A percentile compares a stretch with the other conserved stretches of the same genome.
phyloP scores from a whole-genome alignment of 140 eudicot genomes.

The Bidens hawaiensis region DNA sequence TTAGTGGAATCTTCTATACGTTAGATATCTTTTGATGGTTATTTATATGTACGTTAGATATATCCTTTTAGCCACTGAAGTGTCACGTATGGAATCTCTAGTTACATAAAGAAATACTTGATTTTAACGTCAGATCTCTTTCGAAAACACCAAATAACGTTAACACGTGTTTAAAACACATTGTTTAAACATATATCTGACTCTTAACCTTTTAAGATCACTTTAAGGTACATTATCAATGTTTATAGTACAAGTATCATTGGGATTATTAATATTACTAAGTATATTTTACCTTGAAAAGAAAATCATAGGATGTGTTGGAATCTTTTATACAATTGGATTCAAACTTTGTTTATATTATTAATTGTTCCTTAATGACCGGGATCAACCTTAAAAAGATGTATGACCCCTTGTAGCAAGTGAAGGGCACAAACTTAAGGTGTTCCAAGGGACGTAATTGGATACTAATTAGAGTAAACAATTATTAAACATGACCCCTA shows the following conservation, averaged over 20 bases:
- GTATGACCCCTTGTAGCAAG: conserved; percentile 29
- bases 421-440: conserved; percentile 42
- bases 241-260: background rate
- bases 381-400: conserved; percentile 36
- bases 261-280: background rate
- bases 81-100: conserved; percentile 17
- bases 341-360: background rate
- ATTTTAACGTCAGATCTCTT: conserved; percentile 8
- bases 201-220: background rate
- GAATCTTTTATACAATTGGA: background rate
- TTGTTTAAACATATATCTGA: no score
- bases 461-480: conserved; percentile 13
- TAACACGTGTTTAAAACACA: no score
- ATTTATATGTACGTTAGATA: conserved; percentile 5
- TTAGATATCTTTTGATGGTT: background rate
- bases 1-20: conserved; percentile 5
- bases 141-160: background rate
- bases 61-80: conserved; percentile 22
- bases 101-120: background rate
- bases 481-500: conserved; percentile 15
- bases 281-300: background rate
- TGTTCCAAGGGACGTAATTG: conserved; percentile 34
- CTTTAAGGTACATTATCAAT: background rate
- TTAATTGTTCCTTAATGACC: conserved; percentile 18
- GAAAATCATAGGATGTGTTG: conserved; percentile 13